Conservation (phyloP, 305 asterid species). For the Fraxinus latifolia region DNA sequence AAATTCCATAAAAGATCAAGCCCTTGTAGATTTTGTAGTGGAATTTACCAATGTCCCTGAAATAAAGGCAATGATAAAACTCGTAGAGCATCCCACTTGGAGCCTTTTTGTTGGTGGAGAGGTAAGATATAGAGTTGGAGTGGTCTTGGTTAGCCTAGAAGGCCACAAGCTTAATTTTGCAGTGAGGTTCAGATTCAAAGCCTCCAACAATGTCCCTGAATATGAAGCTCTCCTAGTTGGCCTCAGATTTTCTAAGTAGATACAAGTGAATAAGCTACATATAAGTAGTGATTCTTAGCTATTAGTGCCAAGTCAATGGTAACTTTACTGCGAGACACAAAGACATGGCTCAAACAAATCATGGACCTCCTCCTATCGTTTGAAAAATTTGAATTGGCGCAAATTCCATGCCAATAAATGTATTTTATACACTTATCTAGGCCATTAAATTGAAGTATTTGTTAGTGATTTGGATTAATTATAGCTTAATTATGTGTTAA, state of each 20-base stretch:
- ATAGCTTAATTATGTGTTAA: not conserved
- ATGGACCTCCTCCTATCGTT: not conserved
- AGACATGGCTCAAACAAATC: not conserved
- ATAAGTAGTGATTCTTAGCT: not conserved
- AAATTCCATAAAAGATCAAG: not conserved
- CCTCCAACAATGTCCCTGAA: not conserved
- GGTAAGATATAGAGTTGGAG: not conserved
- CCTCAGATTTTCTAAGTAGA: not conserved
- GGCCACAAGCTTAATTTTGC: not conserved
- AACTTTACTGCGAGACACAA: not conserved
- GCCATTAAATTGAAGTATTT: too few relatives aligned
- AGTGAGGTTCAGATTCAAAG: too few relatives aligned
- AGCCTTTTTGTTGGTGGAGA: not conserved
- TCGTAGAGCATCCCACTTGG: not conserved
- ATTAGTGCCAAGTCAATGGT: not conserved
- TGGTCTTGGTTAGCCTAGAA: too few relatives aligned
- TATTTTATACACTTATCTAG: too few relatives aligned
- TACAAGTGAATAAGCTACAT: not conserved
- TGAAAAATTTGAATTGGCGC: not conserved
- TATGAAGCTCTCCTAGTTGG: not conserved
- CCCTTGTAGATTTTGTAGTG: not conserved
- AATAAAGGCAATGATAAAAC: not conserved
- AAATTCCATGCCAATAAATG: not conserved
- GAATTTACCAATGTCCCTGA: not conserved
- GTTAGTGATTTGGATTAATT: not conserved